phyloP scores from a whole-genome alignment of 805 yeast genomes.

The Saccharomycopsis sp. region DNA sequence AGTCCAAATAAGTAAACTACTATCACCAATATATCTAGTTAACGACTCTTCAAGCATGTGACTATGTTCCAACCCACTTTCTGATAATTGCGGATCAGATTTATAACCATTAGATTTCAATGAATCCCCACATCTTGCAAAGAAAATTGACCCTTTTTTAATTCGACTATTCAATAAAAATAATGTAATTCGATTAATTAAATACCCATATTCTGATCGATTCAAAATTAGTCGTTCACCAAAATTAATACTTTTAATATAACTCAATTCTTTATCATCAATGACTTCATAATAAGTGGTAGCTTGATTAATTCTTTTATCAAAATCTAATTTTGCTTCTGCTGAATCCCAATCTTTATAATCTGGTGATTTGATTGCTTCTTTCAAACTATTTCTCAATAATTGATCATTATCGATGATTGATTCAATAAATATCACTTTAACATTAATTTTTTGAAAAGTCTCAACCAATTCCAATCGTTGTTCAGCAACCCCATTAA shows the following conservation, averaged over 20 bases:
- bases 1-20: constrained; percentile 76
- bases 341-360: constrained; percentile 69
- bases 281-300: constrained; percentile 69
- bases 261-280: constrained; percentile 55
- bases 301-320: constrained; percentile 60
- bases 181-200: constrained; percentile 84
- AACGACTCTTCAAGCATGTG: constrained; percentile 55
- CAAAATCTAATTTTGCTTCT: constrained; percentile 71
- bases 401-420: constrained; percentile 67
- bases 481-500: constrained; percentile 70
- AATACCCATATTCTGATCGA: constrained; percentile 78
- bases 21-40: constrained; percentile 28
- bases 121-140: constrained; percentile 70
- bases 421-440: constrained; percentile 82
- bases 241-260: constrained; percentile 82
- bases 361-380: constrained; percentile 84
- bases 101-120: constrained; percentile 51
- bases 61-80: constrained; percentile 66
- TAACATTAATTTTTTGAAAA: constrained; percentile 55
- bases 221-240: constrained; percentile 79
- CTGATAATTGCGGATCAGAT: constrained; percentile 76
- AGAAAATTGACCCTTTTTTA: constrained; percentile 83
- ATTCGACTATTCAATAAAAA: constrained; percentile 87
- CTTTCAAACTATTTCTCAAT: constrained; percentile 68
- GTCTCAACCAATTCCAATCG: constrained; percentile 50